Evolutionary conservation across 345 rosid species (phyloP), one percentile per base, ranked within the genome.

Genomic region (Eucalyptus tenuipes): DNA sequence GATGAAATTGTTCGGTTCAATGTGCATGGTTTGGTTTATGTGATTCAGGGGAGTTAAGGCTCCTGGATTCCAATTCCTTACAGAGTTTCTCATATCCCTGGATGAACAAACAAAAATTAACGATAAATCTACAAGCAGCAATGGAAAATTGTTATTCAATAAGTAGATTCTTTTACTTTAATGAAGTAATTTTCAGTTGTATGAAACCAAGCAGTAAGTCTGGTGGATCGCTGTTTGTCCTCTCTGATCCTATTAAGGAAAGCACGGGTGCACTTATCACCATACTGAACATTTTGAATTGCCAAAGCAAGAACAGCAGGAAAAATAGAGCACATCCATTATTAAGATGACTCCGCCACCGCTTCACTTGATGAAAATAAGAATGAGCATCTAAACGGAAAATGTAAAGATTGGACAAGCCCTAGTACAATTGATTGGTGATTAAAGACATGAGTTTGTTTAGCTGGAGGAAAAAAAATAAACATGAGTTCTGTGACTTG

Each of bases 131-230:
- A 71, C 86, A 87, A 79, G 61, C 37, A 90, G 11, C 85, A 37
- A 27, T 17, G 4, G 33, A 31, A 68, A 16, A 31, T 16, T 16
- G 79, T 31, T 15, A 68, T 20, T 68, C 24, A 68, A 68, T 68
- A 68, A 31, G 17, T 68, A 68, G 17, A 85, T 85, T 86, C 82
- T 87, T 64, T 27, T 94, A 96, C 99, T 88, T 95, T 91, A 88
- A 96, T 93, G 91, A 96, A 97, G 91, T 95, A 97, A 87, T 90
- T 92, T 88, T 96, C 92, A 47, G 97, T 98, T 52, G 99, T 95
- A 22, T 94, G 93, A 91, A 97, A 97, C 96, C 97, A 96, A 87
- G 98, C 99, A 44, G 97, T 95, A 87, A 97, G 96, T 92, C 99
- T 93, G 84, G 98, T 95, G 90, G 99, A 97, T 31, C 97, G 96